Conservation (phyloP, 2,329 filamentous ascomycete species). For the Botryosphaeria dothidea region DNA sequence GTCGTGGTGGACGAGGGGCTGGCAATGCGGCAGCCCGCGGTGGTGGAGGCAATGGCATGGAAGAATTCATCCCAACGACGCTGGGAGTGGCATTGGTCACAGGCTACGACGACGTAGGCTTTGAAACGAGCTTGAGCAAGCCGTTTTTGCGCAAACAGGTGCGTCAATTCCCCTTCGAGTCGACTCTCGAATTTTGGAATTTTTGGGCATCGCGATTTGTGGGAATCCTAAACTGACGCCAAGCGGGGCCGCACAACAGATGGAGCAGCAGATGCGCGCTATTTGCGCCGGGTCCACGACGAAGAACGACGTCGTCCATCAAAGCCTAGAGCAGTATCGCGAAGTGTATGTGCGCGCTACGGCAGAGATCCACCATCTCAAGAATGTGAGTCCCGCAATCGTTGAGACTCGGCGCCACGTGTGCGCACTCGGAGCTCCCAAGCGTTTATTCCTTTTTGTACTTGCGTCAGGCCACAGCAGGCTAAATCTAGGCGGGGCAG, state of each 20-base stretch:
- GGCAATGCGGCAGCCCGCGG: constrained; percentile 36
- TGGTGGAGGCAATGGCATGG: constrained; percentile 52
- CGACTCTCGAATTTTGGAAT: constrained; percentile 11
- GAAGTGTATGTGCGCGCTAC: constrained; percentile 82
- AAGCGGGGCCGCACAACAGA: constrained; percentile 44
- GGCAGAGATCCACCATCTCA: constrained; percentile 68
- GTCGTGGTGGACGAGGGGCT: constrained; percentile 23
- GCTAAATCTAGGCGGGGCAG: constrained; percentile 27
- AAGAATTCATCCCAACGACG: constrained; percentile 90
- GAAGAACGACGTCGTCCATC: constrained; percentile 71
- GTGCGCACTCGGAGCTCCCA: constrained; percentile 1
- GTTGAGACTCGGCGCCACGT: constrained; percentile 4
- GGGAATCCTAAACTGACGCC: constrained; percentile 8
- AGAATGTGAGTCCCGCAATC: constrained; percentile 43
- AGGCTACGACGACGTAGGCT: constrained; percentile 91
- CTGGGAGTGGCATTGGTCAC: constrained; percentile 89
- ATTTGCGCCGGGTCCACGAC: constrained; percentile 87
- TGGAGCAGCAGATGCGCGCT: constrained; percentile 95
- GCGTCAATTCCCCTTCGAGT: constrained; percentile 22
- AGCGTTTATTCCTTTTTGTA: background rate
- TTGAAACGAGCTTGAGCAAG: constrained; percentile 90
- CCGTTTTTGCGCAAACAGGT: constrained; percentile 91
- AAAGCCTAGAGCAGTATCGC: constrained; percentile 84
- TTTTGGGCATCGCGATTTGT: constrained; percentile 5
- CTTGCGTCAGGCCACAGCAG: constrained; percentile 22